phyloP scores from a whole-genome alignment of 148 eudicot genomes.

The Cornus suecica region DNA sequence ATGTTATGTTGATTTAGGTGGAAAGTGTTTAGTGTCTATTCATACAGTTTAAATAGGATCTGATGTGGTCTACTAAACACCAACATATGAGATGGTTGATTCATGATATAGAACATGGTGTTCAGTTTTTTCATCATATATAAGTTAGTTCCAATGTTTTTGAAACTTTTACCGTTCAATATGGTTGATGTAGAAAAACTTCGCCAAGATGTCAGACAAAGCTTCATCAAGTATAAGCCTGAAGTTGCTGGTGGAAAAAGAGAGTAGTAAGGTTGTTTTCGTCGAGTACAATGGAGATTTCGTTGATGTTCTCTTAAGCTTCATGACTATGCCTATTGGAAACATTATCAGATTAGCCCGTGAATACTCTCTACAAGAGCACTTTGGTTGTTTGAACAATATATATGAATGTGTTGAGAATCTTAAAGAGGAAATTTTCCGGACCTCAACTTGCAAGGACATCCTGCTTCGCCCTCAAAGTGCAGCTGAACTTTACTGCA shows the following conservation, averaged over 20 bases:
- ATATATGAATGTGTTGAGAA: conserved; percentile 12
- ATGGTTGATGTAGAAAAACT: too few relatives aligned
- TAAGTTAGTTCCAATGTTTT: too few relatives aligned
- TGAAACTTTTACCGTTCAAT: too few relatives aligned
- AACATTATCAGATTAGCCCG: neutral
- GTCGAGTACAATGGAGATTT: conserved; percentile 16
- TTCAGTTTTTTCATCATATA: too few relatives aligned
- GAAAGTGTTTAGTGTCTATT: too few relatives aligned
- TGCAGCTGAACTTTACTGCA: conserved; percentile 12
- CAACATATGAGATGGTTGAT: too few relatives aligned
- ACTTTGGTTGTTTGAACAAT: conserved; percentile 17
- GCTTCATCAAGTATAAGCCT: neutral
- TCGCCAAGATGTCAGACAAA: too few relatives aligned
- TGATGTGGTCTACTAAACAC: too few relatives aligned
- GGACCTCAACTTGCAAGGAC: neutral
- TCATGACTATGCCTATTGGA: conserved; percentile 13
- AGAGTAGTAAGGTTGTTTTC: conserved; percentile 10
- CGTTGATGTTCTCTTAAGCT: conserved; percentile 16
- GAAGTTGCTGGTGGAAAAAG: conserved; percentile 18
- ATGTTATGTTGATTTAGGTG: too few relatives aligned
- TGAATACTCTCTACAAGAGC: neutral
- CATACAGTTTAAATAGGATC: too few relatives aligned
- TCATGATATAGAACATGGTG: too few relatives aligned
- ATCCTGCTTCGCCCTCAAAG: conserved; percentile 18
- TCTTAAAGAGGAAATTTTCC: neutral